These are phyloP conservation scores for Pseudonitzschia delicatissima DNA, from an alignment of 108 stramenopile species.

Conservation along the genomic window DNA sequence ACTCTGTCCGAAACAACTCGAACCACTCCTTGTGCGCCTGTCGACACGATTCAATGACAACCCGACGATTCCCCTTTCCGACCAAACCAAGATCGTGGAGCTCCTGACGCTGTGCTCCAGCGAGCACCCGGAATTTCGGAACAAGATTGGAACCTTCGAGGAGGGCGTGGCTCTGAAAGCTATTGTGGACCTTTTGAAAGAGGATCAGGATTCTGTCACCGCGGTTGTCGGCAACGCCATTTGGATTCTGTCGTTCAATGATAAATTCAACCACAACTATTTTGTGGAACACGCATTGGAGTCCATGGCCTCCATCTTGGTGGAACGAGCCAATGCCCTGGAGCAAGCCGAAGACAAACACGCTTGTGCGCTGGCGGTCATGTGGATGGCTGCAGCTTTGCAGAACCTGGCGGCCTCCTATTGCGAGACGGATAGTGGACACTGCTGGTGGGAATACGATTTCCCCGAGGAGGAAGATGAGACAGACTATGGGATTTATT, in stretches of 20 bases:
- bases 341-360: neutral
- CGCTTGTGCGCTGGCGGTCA: neutral
- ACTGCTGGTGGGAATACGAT: slow-evolving; percentile 12
- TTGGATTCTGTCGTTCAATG: slow-evolving; percentile 17
- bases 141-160: neutral
- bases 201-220: neutral
- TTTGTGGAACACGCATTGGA: neutral
- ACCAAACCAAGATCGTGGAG: neutral
- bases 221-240: neutral
- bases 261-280: neutral
- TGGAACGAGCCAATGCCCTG: neutral
- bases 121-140: slow-evolving; percentile 8
- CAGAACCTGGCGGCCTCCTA: slow-evolving; percentile 26
- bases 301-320: neutral
- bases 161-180: neutral
- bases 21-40: neutral
- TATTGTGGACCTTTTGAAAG: neutral
- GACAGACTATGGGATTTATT: neutral
- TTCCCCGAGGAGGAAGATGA: neutral
- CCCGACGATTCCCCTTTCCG: neutral
- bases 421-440: slow-evolving; percentile 16
- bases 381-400: slow-evolving; percentile 23
- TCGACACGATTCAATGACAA: neutral
- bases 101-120: slow-evolving; percentile 12
- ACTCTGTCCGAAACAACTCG: neutral